phyloP scores from a whole-genome alignment of 148 eudicot species.

The Vaccinium macrocarpon region DNA sequence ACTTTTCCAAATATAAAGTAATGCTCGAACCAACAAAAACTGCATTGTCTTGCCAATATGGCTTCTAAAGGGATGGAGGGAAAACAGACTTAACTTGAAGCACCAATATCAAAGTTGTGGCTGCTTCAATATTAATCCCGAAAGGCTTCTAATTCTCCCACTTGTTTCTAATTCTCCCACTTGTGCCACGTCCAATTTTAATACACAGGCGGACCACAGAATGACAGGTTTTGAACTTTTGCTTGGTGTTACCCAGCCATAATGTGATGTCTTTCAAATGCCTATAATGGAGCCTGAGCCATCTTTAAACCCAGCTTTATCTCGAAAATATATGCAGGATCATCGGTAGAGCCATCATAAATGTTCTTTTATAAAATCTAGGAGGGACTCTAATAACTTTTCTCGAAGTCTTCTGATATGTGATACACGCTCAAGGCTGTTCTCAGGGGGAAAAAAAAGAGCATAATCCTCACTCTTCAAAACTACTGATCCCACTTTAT shows the following conservation, averaged over 20 bases:
- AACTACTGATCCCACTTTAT: not conserved
- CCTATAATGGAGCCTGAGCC: not conserved
- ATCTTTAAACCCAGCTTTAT: not conserved
- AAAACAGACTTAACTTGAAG: conserved; percentile 1
- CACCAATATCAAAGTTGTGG: not conserved
- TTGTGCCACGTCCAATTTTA: not conserved
- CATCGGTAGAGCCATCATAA: not conserved
- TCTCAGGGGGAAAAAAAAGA: not conserved
- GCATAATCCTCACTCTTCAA: not conserved
- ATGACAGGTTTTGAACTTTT: not conserved
- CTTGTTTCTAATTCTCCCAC: not conserved
- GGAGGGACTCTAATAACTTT: not conserved
- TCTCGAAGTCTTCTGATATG: not conserved
- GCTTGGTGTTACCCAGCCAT: not conserved
- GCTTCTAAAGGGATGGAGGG: not conserved
- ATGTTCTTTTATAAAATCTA: not conserved
- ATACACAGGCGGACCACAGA: not conserved
- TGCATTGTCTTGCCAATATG: conserved; percentile 5
- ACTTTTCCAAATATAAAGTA: not conserved
- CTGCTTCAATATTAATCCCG: not conserved
- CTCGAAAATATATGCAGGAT: not conserved
- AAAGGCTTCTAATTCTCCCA: no score
- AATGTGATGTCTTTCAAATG: not conserved
- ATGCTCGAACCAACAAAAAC: not conserved
- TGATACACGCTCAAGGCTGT: not conserved